Percentiles rank a stretch among this genome's conserved stretches.
phyloP scores from a whole-genome alignment of 768 basidiomycete species.

The Gymnopilus dilepis region DNA sequence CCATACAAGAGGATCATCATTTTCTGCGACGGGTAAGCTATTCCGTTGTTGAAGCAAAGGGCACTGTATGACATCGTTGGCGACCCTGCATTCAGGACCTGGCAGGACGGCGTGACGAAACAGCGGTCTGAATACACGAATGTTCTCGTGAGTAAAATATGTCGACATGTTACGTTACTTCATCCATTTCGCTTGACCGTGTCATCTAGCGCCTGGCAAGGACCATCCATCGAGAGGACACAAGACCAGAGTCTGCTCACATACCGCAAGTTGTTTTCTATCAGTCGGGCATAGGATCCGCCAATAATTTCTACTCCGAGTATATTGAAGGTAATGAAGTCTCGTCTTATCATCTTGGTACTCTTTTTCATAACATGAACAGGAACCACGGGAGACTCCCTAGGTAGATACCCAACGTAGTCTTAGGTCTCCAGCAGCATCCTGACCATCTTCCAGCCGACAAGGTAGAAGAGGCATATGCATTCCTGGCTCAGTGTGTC shows the following conservation, averaged over 20 bases:
- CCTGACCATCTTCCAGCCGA: conserved; percentile 46
- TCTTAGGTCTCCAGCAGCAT: neutral
- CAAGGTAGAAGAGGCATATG: conserved; percentile 80
- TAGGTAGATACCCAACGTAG: conserved; percentile 49
- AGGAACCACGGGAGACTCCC: conserved; percentile 69
- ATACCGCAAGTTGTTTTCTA: conserved; percentile 70
- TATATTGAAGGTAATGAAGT: conserved; percentile 60
- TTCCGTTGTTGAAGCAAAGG: neutral
- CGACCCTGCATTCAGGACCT: conserved; percentile 51
- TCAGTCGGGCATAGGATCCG: conserved; percentile 65
- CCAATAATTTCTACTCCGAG: conserved; percentile 59
- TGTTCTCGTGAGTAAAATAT: conserved; percentile 47
- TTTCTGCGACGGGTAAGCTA: conserved; percentile 74
- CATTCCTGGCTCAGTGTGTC: conserved; percentile 79
- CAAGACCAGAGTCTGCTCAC: conserved; percentile 38
- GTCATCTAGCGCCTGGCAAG: conserved; percentile 56
- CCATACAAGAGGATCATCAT: conserved; percentile 67
- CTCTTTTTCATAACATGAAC: conserved; percentile 7
- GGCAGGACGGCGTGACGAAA: conserved; percentile 67
- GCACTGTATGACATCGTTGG: neutral
- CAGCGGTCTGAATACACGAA: conserved; percentile 59
- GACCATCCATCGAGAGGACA: conserved; percentile 55
- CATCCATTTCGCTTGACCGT: neutral
- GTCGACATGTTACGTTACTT: neutral
- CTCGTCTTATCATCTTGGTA: neutral